A percentile compares a stretch with the other conserved stretches of the same genome.
phyloP scores from a whole-genome alignment of 2,329 filamentous ascomycete genomes.

The Aspergillus sp. region DNA sequence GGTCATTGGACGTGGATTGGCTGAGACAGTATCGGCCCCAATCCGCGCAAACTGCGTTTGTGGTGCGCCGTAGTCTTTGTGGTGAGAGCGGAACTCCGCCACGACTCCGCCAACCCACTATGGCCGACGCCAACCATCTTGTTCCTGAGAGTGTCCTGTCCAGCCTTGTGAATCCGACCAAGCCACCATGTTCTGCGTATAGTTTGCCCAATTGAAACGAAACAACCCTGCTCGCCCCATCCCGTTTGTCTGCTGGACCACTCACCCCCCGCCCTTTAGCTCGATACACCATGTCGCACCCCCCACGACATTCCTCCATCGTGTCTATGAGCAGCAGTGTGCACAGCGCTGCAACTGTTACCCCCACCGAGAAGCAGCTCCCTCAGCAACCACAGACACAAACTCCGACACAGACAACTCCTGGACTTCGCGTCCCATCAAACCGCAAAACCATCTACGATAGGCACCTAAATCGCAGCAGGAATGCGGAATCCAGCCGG shows the following conservation, averaged over 20 bases:
- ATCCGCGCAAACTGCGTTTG: conserved; percentile 8
- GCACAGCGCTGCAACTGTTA: conserved; percentile 15
- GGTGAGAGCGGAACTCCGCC: not conserved
- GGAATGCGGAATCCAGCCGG: conserved; percentile 85
- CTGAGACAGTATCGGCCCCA: not conserved
- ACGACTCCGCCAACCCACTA: not conserved
- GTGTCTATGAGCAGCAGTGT: conserved; percentile 31
- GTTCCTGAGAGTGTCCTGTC: not conserved
- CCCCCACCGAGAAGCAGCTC: conserved; percentile 23
- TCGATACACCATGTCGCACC: conserved; percentile 27
- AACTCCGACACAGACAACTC: conserved; percentile 45
- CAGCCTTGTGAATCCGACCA: not conserved
- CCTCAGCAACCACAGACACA: conserved; percentile 45
- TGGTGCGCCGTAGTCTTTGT: conserved; percentile 12
- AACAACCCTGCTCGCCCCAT: not conserved
- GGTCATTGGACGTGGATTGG: not conserved
- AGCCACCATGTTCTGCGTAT: not conserved
- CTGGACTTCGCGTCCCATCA: conserved; percentile 77
- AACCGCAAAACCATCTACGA: conserved; percentile 98
- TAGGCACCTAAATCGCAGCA: conserved; percentile 85
- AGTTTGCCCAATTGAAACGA: not conserved
- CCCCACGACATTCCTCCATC: conserved; percentile 32
- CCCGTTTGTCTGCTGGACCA: not conserved
- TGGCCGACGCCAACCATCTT: not conserved
- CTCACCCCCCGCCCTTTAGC: not conserved